Conservation (phyloP, 2,329 filamentous ascomycete genomes). For the Talaromyces sp. region DNA sequence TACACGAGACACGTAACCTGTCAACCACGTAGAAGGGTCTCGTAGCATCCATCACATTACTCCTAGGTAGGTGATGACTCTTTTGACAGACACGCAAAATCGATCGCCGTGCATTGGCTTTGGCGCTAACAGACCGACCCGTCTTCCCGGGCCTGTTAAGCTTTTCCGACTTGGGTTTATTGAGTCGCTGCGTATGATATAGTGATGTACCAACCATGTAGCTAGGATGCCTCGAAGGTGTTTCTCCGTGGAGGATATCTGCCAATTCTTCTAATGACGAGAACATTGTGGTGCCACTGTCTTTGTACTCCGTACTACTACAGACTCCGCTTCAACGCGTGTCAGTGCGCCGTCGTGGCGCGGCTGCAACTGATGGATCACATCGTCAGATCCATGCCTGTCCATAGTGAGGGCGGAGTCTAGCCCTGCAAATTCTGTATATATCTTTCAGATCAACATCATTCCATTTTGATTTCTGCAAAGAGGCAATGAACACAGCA, state of each 20-base stretch:
- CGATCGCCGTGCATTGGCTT: background rate
- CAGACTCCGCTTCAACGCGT: background rate
- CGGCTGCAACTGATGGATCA: background rate
- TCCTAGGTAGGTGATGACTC: background rate
- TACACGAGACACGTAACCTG: background rate
- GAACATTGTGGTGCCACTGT: background rate
- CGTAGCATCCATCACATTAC: background rate
- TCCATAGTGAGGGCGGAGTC: background rate
- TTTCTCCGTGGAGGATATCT: too few relatives aligned
- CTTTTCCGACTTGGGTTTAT: background rate
- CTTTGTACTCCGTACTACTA: background rate
- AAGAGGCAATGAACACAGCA: background rate
- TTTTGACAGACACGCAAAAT: background rate
- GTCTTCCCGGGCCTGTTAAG: constrained; percentile 1
- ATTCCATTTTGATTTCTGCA: background rate
- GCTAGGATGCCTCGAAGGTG: background rate
- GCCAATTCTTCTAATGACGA: background rate
- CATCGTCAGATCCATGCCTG: background rate
- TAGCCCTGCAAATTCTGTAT: background rate
- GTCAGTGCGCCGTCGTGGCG: background rate
- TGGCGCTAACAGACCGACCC: background rate
- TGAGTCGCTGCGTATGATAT: background rate
- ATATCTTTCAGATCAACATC: background rate
- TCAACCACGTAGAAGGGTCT: background rate
- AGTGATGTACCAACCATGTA: background rate